These are phyloP conservation scores for Penicillium griseofulvum DNA, from an alignment of 2,329 filamentous ascomycete species.

Conservation along the genomic window DNA sequence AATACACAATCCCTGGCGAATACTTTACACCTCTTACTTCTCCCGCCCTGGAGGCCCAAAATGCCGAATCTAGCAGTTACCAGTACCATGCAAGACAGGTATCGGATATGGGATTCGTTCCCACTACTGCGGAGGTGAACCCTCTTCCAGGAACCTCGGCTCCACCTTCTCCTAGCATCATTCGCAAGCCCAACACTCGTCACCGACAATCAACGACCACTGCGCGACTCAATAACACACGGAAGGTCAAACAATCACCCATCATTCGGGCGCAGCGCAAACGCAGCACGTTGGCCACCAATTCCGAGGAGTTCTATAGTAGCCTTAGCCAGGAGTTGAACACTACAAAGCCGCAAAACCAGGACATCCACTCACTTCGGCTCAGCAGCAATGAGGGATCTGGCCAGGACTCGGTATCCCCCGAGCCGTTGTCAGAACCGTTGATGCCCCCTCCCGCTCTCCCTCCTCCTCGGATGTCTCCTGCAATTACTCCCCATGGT, in stretches of 20 bases:
- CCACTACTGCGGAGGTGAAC: conserved; percentile 43
- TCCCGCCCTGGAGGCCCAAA: conserved; percentile 50
- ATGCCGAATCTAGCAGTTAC: conserved; percentile 35
- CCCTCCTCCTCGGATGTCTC: conserved; percentile 43
- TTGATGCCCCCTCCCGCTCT: conserved; percentile 51
- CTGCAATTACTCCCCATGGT: conserved; percentile 36
- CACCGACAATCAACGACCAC: conserved; percentile 38
- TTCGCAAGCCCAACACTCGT: conserved; percentile 36
- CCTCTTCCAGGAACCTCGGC: conserved; percentile 29
- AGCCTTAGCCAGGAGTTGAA: conserved; percentile 38
- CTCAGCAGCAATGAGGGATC: conserved; percentile 46
- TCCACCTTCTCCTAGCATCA: conserved; percentile 26
- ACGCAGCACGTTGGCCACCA: conserved; percentile 33
- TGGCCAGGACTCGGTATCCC: conserved; percentile 49
- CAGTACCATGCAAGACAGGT: conserved; percentile 36
- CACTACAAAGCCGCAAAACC: conserved; percentile 23
- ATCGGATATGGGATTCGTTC: conserved; percentile 42
- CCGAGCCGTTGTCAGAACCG: conserved; percentile 50
- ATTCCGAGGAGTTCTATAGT: conserved; percentile 35
- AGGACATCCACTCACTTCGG: conserved; percentile 31
- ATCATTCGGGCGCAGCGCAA: conserved; percentile 45
- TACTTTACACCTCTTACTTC: conserved; percentile 52
- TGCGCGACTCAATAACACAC: conserved; percentile 33
- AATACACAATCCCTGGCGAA: conserved; percentile 49
- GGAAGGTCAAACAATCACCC: conserved; percentile 45